A percentile compares a stretch with the other conserved stretches of the same genome.
phyloP scores from a whole-genome alignment of 805 yeast genomes.

The Torulaspora indica region DNA sequence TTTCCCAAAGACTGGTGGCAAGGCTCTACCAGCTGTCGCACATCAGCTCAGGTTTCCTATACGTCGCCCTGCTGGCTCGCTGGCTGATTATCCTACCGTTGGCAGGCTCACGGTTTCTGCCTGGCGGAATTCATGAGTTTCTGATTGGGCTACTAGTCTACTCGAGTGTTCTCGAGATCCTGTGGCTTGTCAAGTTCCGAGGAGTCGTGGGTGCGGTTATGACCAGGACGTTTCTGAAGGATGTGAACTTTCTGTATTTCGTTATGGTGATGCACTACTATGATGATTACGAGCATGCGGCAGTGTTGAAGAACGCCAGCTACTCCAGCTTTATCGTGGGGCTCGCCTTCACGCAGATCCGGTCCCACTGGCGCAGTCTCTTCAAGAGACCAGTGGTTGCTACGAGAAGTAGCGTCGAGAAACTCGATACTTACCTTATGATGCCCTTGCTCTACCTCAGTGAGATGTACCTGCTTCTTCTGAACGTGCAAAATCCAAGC shows the following conservation, averaged over 20 bases:
- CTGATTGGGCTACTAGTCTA: slow-evolving; percentile 34
- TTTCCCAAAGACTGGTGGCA: slow-evolving; percentile 9
- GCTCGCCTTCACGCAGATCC: slow-evolving; percentile 26
- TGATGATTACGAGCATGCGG: slow-evolving; percentile 35
- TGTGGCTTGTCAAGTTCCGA: slow-evolving; percentile 27
- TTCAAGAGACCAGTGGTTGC: slow-evolving; percentile 20
- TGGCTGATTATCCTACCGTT: slow-evolving; percentile 52
- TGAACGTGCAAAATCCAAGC: slow-evolving; percentile 27
- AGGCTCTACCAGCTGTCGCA: slow-evolving; percentile 31
- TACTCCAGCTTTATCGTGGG: slow-evolving; percentile 32
- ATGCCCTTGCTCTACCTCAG: slow-evolving; percentile 30
- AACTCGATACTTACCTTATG: slow-evolving; percentile 19
- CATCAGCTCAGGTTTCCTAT: slow-evolving; percentile 26
- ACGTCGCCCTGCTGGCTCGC: slow-evolving; percentile 38
- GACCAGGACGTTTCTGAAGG: slow-evolving; percentile 24
- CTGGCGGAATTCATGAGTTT: slow-evolving; percentile 70
- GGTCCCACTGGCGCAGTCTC: slow-evolving; percentile 29
- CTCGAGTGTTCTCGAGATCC: slow-evolving; percentile 21
- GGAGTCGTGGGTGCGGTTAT: slow-evolving; percentile 18
- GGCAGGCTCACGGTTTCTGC: slow-evolving; percentile 59
- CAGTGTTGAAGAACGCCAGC: slow-evolving; percentile 29
- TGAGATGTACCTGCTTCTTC: slow-evolving; percentile 30
- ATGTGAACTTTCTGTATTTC: slow-evolving; percentile 29
- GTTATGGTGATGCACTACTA: slow-evolving; percentile 28
- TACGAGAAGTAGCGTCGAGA: slow-evolving; percentile 18